Evolutionary conservation across 305 asterid genomes (phyloP).

Genomic region (Salvia sclarea): DNA sequence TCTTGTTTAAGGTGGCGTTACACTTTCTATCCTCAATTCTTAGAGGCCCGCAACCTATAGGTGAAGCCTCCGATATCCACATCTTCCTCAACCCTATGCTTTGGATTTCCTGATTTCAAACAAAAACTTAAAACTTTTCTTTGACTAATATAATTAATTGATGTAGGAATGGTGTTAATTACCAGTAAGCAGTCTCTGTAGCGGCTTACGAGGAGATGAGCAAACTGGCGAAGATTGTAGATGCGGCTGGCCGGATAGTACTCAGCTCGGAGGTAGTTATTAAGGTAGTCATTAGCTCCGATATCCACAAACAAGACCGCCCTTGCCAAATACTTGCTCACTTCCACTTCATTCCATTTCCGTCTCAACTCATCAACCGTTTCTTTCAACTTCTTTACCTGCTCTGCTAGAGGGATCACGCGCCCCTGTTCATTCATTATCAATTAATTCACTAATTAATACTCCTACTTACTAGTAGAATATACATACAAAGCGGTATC

Average conservation of each 20-base stretch:
- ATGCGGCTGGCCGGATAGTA: background rate
- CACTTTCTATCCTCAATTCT: background rate
- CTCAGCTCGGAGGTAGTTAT: conserved; percentile 6
- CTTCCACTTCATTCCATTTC: conserved; percentile 26
- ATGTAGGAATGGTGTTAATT: too few relatives aligned
- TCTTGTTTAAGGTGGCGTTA: background rate
- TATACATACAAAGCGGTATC: conserved; percentile 6
- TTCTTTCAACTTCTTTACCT: conserved; percentile 23
- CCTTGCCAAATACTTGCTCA: conserved; percentile 26
- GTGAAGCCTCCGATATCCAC: background rate
- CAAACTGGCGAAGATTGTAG: conserved; percentile 10
- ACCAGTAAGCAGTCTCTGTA: conserved; percentile 13
- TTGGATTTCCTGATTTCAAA: conserved; percentile 10
- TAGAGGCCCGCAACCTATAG: conserved; percentile 21
- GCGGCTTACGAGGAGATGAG: conserved; percentile 28
- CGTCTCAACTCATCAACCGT: conserved; percentile 17
- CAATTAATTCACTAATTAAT: too few relatives aligned
- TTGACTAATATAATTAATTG: too few relatives aligned
- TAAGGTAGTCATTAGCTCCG: conserved; percentile 30
- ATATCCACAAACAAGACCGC: conserved; percentile 14
- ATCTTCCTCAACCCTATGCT: conserved; percentile 29
- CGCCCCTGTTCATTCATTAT: conserved; percentile 23
- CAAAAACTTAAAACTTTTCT: too few relatives aligned
- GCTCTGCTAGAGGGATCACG: conserved; percentile 17
- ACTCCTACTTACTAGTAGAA: too few relatives aligned